A percentile compares a stretch with the other conserved stretches of the same genome.
phyloP scores from a whole-genome alignment of 495 filamentous ascomycete genomes.

The Apiosordaria backusii region DNA sequence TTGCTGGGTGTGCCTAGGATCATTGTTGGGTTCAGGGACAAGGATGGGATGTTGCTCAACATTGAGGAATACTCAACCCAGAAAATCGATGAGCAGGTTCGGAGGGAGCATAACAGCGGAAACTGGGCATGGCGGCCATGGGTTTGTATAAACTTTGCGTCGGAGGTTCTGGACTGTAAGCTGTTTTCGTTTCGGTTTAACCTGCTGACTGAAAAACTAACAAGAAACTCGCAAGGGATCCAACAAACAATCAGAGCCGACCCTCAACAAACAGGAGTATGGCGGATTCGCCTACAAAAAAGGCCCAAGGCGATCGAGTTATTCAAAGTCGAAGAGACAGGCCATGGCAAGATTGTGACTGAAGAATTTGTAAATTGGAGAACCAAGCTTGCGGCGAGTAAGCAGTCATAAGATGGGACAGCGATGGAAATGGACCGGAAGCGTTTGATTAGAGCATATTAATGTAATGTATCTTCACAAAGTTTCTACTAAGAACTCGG shows the following conservation, averaged over 20 bases:
- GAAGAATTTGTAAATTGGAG: conserved; percentile 74
- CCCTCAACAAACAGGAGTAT: conserved; percentile 53
- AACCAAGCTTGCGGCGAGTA: conserved; percentile 39
- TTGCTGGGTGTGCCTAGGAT: conserved; percentile 88
- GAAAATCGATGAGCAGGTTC: conserved; percentile 69
- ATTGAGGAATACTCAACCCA: conserved; percentile 75
- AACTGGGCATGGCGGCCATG: conserved; percentile 79
- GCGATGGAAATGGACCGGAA: neutral
- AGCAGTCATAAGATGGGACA: neutral
- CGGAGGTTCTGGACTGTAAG: conserved; percentile 67
- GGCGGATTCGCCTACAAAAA: conserved; percentile 67
- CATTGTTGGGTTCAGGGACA: conserved; percentile 80
- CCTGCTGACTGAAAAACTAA: neutral
- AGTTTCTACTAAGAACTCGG: no score
- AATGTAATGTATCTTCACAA: no score
- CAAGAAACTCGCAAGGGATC: conserved; percentile 49
- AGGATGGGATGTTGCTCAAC: conserved; percentile 64
- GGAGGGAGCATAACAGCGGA: conserved; percentile 45
- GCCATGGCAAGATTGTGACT: conserved; percentile 73
- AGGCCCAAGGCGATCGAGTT: conserved; percentile 62
- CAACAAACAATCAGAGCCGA: conserved; percentile 62
- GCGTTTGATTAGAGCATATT: no score
- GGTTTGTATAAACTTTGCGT: conserved; percentile 84
- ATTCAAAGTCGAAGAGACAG: conserved; percentile 65
- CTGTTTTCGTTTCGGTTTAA: neutral